Conservation (phyloP, 2,329 filamentous ascomycete species). For the Clonostachys solani region DNA sequence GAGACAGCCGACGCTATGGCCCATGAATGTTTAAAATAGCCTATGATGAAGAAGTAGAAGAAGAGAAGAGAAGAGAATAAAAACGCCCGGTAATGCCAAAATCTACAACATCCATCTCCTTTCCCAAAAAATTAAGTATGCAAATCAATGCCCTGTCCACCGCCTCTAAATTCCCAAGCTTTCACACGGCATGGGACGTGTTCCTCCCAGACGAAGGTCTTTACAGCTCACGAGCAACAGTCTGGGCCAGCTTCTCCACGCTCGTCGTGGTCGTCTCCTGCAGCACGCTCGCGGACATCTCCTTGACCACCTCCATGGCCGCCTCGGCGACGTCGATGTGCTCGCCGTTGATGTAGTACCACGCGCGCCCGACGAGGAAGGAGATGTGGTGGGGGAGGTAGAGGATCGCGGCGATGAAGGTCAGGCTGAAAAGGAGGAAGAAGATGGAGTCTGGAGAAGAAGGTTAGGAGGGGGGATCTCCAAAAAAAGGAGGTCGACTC, state of each 20-base stretch:
- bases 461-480: neutral
- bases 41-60: no score
- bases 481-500: no score
- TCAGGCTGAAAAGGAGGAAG: constrained; percentile 83
- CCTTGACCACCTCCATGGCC: constrained; percentile 22
- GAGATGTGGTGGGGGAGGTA: constrained; percentile 91
- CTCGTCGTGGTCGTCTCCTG: constrained; percentile 13
- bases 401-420: constrained; percentile 79
- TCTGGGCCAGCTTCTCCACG: constrained; percentile 8
- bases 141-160: no score
- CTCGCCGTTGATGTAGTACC: constrained; percentile 94
- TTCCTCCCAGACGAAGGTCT: neutral
- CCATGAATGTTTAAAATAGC: no score
- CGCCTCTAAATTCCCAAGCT: neutral
- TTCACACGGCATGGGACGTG: neutral
- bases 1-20: no score
- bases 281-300: constrained; percentile 20
- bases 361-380: constrained; percentile 77
- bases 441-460: constrained; percentile 72
- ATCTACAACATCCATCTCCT: no score
- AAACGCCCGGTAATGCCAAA: no score
- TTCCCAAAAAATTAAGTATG: no score
- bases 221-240: constrained; percentile 13
- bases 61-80: no score
- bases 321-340: constrained; percentile 43